Conservation (phyloP, 345 rosid species). For the Kandelia obovata region DNA sequence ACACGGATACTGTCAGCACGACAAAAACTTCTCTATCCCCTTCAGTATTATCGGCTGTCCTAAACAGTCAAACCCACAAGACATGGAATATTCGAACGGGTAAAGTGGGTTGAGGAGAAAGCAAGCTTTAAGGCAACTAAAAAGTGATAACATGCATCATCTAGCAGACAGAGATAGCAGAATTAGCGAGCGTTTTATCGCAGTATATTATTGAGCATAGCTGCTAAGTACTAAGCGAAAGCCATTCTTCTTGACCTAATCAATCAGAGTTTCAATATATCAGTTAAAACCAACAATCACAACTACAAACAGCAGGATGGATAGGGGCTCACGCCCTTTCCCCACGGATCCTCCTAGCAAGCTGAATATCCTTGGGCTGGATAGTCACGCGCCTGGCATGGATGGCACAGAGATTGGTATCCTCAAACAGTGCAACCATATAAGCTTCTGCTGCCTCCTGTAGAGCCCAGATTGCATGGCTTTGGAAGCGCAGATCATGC, state of each 20-base stretch:
- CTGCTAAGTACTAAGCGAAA: too few species aligned
- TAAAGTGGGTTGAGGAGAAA: too few species aligned
- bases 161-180: background rate
- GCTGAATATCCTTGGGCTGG: background rate
- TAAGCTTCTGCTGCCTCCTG: constrained; percentile 8
- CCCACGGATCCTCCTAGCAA: background rate
- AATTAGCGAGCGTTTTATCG: background rate
- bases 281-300: background rate
- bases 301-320: background rate
- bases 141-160: background rate
- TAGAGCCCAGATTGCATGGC: constrained; percentile 4
- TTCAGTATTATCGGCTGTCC: too few species aligned
- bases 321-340: background rate
- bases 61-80: too few species aligned
- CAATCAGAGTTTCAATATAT: too few species aligned
- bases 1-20: too few species aligned
- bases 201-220: background rate
- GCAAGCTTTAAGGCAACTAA: background rate
- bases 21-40: too few species aligned
- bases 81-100: too few species aligned
- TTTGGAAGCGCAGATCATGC: constrained; percentile 7
- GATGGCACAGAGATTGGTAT: constrained; percentile 4
- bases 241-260: too few species aligned
- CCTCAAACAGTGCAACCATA: constrained; percentile 3
- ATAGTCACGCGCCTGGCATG: constrained; percentile 4